phyloP scores from a whole-genome alignment of 75 land plant species.

The Pinus tabuliformis region DNA sequence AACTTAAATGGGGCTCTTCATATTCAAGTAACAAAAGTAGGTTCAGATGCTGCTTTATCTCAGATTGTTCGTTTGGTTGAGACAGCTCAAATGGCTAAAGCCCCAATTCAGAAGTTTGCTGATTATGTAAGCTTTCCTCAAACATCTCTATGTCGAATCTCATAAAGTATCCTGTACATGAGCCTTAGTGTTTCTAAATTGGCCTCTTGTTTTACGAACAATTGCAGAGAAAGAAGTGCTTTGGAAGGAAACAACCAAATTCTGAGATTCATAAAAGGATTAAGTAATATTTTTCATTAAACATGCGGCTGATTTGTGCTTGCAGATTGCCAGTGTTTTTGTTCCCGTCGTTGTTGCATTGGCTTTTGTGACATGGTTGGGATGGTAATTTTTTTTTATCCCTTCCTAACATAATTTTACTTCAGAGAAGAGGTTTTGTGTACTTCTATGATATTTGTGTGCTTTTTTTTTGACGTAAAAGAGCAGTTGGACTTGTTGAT shows the following conservation, averaged over 20 bases:
- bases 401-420: not conserved
- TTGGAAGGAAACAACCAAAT: not conserved
- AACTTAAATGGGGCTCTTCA: conserved; percentile 87
- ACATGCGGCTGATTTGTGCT: not conserved
- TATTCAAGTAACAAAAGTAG: conserved; percentile 84
- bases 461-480: not conserved
- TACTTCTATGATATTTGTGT: not conserved
- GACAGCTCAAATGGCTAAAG: conserved; percentile 96
- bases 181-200: not conserved
- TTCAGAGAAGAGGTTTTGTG: not conserved
- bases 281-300: not conserved
- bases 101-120: conserved; percentile 91
- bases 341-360: conserved; percentile 79
- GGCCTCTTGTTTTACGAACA: not conserved
- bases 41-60: conserved; percentile 89
- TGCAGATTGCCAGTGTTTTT: conserved; percentile 90
- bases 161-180: not conserved
- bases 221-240: not conserved
- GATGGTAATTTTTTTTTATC: conserved; percentile 23
- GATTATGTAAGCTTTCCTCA: conserved; percentile 25
- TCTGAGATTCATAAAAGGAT: not conserved
- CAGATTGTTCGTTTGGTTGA: conserved; percentile 95
- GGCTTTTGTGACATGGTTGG: conserved; percentile 67
- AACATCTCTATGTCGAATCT: not conserved
- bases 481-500: not conserved